Evolutionary conservation across 768 basidiomycete species (phyloP).

Genomic region (Pisolithus microcarpus): DNA sequence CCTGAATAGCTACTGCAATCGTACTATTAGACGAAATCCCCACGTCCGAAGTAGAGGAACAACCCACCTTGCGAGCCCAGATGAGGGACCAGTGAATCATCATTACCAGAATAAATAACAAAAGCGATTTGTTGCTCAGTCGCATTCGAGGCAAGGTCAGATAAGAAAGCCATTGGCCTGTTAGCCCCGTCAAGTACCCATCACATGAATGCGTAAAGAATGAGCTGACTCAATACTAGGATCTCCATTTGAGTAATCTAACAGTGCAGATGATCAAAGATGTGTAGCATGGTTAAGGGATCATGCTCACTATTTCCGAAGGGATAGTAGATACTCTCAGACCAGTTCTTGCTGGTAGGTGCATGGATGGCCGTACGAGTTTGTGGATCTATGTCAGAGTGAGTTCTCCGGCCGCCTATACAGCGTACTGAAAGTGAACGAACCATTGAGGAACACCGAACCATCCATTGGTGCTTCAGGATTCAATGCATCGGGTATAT

Average conservation of each 20-base stretch:
- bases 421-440: slow-evolving; percentile 6
- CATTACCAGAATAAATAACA: slow-evolving; percentile 63
- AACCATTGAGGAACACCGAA: slow-evolving; percentile 57
- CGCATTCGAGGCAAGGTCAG: slow-evolving; percentile 60
- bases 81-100: slow-evolving; percentile 60
- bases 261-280: background rate
- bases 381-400: slow-evolving; percentile 35
- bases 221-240: slow-evolving; percentile 29
- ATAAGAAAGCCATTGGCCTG: slow-evolving; percentile 58
- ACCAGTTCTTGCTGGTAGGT: slow-evolving; percentile 50
- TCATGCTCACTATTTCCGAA: slow-evolving; percentile 25
- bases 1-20: slow-evolving; percentile 50
- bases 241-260: slow-evolving; percentile 20
- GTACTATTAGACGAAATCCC: slow-evolving; percentile 1
- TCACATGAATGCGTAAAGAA: background rate
- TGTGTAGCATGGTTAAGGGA: background rate
- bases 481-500: slow-evolving; percentile 49
- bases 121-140: slow-evolving; percentile 43
- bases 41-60: background rate
- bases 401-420: background rate
- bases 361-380: slow-evolving; percentile 62
- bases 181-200: slow-evolving; percentile 5
- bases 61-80: slow-evolving; percentile 52
- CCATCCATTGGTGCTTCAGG: slow-evolving; percentile 47
- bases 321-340: slow-evolving; percentile 26